These are phyloP conservation scores for Gaeumannomyces sp. DNA, from an alignment of 2,329 filamentous ascomycete species.

Conservation along the genomic window DNA sequence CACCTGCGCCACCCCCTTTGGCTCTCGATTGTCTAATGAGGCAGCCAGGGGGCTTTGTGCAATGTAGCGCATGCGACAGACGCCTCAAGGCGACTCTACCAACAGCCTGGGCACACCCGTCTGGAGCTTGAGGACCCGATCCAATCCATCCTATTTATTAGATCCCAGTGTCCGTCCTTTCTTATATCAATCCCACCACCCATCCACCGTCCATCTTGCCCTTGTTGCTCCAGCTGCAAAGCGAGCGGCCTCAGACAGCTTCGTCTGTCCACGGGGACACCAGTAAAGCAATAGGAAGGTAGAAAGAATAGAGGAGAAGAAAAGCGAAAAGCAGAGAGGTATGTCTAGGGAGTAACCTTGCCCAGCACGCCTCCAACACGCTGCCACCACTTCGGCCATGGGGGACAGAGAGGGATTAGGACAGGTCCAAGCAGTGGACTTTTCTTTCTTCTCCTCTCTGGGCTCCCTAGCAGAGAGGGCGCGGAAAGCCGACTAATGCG, in stretches of 20 bases:
- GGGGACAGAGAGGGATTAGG: no score
- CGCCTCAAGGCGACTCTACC: background rate
- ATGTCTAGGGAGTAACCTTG: background rate
- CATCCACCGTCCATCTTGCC: background rate
- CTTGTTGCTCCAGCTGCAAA: background rate
- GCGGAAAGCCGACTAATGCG: background rate
- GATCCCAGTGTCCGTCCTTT: background rate
- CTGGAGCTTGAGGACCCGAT: background rate
- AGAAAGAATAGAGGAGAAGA: background rate
- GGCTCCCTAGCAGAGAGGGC: background rate
- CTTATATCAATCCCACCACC: background rate
- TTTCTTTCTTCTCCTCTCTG: background rate
- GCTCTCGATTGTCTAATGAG: constrained; percentile 5
- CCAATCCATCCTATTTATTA: background rate
- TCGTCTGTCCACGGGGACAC: background rate
- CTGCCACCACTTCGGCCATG: no score
- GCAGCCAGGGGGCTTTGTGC: background rate
- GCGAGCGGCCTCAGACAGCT: background rate
- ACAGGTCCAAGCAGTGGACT: background rate
- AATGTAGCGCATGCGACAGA: background rate
- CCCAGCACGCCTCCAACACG: no score
- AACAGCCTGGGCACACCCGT: background rate
- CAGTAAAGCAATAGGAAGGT: no score
- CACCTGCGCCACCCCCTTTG: background rate
- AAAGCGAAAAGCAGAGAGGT: background rate